Conservation (phyloP, 148 eudicot genomes). For the Talinum fruticosum region DNA sequence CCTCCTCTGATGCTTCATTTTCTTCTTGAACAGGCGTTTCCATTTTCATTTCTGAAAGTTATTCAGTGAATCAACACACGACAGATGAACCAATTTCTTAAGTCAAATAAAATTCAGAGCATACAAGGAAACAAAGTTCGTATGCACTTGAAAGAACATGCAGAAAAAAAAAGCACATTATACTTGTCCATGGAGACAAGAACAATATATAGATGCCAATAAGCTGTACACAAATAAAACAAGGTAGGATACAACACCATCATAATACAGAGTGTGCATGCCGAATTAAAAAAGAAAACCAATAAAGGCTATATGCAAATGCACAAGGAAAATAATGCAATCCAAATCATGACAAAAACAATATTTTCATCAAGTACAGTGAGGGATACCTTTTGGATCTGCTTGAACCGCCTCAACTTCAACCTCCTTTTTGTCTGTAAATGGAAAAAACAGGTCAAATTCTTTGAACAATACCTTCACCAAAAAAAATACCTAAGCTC, state of each 20-base stretch:
- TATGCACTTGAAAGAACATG: too few species aligned
- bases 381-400: background rate
- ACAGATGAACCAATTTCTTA: background rate
- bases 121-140: too few species aligned
- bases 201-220: background rate
- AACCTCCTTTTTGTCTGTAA: slow-evolving; percentile 4
- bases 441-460: background rate
- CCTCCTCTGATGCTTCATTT: slow-evolving; percentile 31
- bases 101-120: background rate
- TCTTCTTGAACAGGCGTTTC: slow-evolving; percentile 42
- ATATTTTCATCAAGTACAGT: background rate
- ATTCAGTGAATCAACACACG: background rate
- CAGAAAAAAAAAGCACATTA: background rate
- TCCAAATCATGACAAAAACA: background rate
- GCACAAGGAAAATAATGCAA: background rate
- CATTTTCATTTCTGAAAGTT: slow-evolving; percentile 21
- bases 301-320: background rate
- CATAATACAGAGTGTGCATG: background rate
- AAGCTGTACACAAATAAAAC: background rate
- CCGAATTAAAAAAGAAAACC: background rate
- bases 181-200: background rate
- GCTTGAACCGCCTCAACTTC: background rate
- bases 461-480: background rate
- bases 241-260: background rate
- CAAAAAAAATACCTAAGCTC: too few species aligned